Evolutionary conservation across 352 stramenopile species (phyloP), one percentile per base, ranked within the genome.

Genomic region (Phytophthora pluvialis): DNA sequence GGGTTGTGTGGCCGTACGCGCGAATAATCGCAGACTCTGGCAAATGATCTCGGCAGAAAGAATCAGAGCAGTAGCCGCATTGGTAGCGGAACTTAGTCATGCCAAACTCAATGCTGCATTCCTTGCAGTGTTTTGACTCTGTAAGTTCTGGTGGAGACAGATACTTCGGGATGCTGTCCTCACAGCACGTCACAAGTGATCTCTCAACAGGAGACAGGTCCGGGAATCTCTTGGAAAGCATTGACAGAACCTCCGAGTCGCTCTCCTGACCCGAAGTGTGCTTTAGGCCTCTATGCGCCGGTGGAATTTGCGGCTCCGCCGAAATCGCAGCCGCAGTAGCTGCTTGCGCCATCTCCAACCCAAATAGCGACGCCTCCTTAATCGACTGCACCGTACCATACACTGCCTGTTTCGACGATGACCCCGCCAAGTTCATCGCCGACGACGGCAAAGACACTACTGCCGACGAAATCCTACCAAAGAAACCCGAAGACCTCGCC

Each of bases 21-120:
- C 84, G 81, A 16, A 96, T 63, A 16, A 79, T 80, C 3, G 84
- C 79, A 0, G 77, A 67, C 15, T 86, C 68, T 4, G 81, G 78
- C 12, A 96, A 60, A 54, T 94, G 67, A 47, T 93, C 83, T 15
- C 84, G 81, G 31, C 88, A 96, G 25, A 88, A 94, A 8, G 84
- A 89, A 46, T 93, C 83, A 13, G 68, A 81, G 60, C 88, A 94
- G 67, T 94, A 94, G 1, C 88, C 86, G 53, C 86, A 96, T 48
- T 90, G 75, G 49, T 94, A 96, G 0, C 85, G 77, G 29, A 94
- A 96, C 65, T 92, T 93, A 5, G 81, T 91, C 60, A 96, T 75
- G 9, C 86, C 85, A 57, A 96, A 96, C 48, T 90, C 77, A 0
- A 85, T 57, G 1, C 74, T 61, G 72, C 88, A 96, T 35, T 71